Evolutionary conservation across 2,329 filamentous ascomycete genomes (phyloP).

Genomic region (Aspergillus hiratsukae): DNA sequence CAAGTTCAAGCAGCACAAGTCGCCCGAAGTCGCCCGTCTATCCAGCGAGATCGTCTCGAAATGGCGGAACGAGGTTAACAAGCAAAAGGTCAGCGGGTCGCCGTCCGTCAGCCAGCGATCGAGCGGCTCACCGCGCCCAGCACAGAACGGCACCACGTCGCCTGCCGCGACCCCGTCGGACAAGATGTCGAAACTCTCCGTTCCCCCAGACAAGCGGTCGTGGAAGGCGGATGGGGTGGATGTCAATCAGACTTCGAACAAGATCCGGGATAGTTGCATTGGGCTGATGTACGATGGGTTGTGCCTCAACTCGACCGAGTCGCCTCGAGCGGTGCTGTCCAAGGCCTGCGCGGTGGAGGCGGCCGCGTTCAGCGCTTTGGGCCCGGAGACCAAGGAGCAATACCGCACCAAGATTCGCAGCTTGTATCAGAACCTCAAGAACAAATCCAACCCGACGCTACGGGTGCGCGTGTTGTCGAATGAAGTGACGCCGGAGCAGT

Average conservation of each 20-base stretch:
- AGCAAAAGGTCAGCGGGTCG: slow-evolving; percentile 42
- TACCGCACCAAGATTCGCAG: slow-evolving; percentile 90
- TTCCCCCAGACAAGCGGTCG: slow-evolving; percentile 70
- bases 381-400: slow-evolving; percentile 63
- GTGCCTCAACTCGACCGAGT: slow-evolving; percentile 59
- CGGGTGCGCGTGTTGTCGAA: slow-evolving; percentile 71
- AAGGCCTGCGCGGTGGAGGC: slow-evolving; percentile 69
- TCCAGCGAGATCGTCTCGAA: slow-evolving; percentile 81
- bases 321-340: slow-evolving; percentile 62
- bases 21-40: slow-evolving; percentile 64
- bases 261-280: slow-evolving; percentile 75
- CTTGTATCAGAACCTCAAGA: slow-evolving; percentile 91
- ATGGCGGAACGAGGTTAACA: slow-evolving; percentile 45
- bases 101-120: slow-evolving; percentile 36
- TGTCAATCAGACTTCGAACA: slow-evolving; percentile 67
- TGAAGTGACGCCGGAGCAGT: slow-evolving; percentile 65
- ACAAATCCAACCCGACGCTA: slow-evolving; percentile 76
- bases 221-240: slow-evolving; percentile 79
- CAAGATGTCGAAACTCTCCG: slow-evolving; percentile 50
- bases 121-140: slow-evolving; percentile 40
- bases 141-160: slow-evolving; percentile 52
- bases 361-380: slow-evolving; percentile 66
- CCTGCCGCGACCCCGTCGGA: slow-evolving; percentile 46
- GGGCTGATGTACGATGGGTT: slow-evolving; percentile 93
- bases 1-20: slow-evolving; percentile 76